These are phyloP conservation scores for Canna indica DNA, from an alignment of 176 grass and related monocot genomes.

Conservation along the genomic window DNA sequence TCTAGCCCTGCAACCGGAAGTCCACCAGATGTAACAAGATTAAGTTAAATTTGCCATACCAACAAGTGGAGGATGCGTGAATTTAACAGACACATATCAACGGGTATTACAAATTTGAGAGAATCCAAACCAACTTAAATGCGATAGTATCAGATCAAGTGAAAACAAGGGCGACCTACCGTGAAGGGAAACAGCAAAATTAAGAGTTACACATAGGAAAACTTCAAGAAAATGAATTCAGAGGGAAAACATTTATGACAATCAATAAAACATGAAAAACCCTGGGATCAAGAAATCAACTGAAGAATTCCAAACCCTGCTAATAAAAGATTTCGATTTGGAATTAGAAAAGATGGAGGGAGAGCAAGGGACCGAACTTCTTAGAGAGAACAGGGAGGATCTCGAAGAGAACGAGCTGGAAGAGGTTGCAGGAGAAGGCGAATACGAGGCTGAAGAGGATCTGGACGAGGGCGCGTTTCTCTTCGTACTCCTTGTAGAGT, in stretches of 20 bases:
- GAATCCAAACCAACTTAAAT: too few relatives aligned
- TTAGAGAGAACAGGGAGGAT: conserved; percentile 96
- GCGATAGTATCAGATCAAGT: too few relatives aligned
- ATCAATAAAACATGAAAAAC: background rate
- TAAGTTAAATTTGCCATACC: too few relatives aligned
- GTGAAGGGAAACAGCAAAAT: background rate
- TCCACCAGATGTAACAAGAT: background rate
- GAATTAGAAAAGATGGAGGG: background rate
- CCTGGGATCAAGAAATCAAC: background rate
- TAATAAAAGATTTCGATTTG: background rate
- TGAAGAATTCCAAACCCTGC: background rate
- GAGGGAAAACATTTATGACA: background rate
- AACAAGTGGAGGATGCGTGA: too few relatives aligned
- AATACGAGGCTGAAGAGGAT: conserved; percentile 99
- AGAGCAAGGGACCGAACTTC: conserved; percentile 20
- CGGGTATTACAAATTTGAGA: too few relatives aligned
- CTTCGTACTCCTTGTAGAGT: conserved; percentile 98
- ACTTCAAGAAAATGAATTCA: background rate
- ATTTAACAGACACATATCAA: too few relatives aligned
- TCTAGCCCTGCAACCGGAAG: conserved; percentile 41
- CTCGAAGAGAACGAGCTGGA: conserved; percentile 97
- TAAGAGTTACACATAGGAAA: background rate
- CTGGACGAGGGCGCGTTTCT: conserved; percentile 90
- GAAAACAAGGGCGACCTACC: background rate
- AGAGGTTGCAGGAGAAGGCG: conserved; percentile 99